phyloP scores from a whole-genome alignment of 495 filamentous ascomycete genomes.

The Neurospora sp. region DNA sequence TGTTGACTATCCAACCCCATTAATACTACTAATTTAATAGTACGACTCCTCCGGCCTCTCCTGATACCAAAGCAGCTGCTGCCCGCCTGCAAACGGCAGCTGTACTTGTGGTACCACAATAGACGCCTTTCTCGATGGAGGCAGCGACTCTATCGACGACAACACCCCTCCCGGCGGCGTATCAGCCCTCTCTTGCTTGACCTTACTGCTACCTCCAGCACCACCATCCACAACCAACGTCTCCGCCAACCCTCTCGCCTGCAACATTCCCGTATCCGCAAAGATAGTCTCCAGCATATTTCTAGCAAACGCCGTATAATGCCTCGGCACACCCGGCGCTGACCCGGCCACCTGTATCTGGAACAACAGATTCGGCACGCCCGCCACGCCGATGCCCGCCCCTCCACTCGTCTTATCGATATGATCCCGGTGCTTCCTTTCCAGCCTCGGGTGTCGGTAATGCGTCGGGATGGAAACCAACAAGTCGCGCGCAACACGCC shows the following conservation, averaged over 20 bases:
- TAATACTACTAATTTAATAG: too few relatives aligned
- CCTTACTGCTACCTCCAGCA: neutral
- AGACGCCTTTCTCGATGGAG: neutral
- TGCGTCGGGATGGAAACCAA: conserved; percentile 35
- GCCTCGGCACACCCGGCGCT: conserved; percentile 29
- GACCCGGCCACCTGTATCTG: conserved; percentile 32
- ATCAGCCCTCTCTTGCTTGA: neutral
- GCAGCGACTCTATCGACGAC: neutral
- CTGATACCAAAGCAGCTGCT: neutral
- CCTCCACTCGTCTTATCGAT: conserved; percentile 31
- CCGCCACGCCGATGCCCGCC: conserved; percentile 31
- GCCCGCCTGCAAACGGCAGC: neutral
- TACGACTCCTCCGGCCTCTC: neutral
- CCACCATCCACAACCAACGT: conserved; percentile 15
- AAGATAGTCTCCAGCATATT: conserved; percentile 30
- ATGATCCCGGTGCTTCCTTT: conserved; percentile 10
- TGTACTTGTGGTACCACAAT: neutral
- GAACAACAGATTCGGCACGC: conserved; percentile 32
- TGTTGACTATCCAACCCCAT: too few relatives aligned
- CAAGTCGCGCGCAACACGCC: conserved; percentile 28
- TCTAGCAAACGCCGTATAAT: conserved; percentile 28
- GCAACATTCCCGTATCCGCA: conserved; percentile 37
- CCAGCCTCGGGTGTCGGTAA: conserved; percentile 34
- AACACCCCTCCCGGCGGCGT: neutral
- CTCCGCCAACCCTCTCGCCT: conserved; percentile 26